Evolutionary conservation across 345 rosid species (phyloP), one percentile per base, ranked within the genome.

Genomic region (Eucalyptus cloeziana): DNA sequence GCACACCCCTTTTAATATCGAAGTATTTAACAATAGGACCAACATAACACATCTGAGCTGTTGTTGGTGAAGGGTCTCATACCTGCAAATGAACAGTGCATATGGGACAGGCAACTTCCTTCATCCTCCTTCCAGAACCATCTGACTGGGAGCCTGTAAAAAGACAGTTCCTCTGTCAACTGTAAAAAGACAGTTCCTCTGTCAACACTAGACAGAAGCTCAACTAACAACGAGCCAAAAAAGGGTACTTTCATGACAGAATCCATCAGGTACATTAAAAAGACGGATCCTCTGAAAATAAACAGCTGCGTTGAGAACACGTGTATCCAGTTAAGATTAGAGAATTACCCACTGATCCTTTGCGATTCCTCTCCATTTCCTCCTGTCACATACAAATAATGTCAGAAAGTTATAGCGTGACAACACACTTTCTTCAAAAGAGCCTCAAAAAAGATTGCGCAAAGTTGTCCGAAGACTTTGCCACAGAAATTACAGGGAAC

Each of bases 11-110:
- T 58, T 13, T 10, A 24, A 81, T 50, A 56, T 88, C 40, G 0
- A n/a, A 54, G 58, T 83, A 24, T 56, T 47, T 24, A 43, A 44
- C 40, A 56, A 44, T 45, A 69, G 44, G 45, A 67, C 44, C 49
- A 31, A 24, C 44, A 69, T 30, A 13, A 49, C 24, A 49, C 45
- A 22, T 47, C 45, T 2, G 15, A 25, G n/a, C 31, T 7, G 43
- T 27, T 16, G 69, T 37, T n/a, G 37, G 69, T 5, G 6, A 44
- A 60, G 45, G 64, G 30, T 54, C 47, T 37, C 33, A 88, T 85
- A 97, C 99, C 99, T 98, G 99, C 89, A 97, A 92, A 93, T 96
- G 99, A 64, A 98, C 99, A 10, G 99, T 98, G 92, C 99, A 98
- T 43, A 95, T 98, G 56, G 99, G 99, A 92, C 99, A 97, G 51